A percentile compares a stretch with the other conserved stretches of the same genome.
These are phyloP conservation scores for Physcomitrellopsis africana DNA, from an alignment of 225 moss, liverwort and hornwort species.

Conservation along the genomic window DNA sequence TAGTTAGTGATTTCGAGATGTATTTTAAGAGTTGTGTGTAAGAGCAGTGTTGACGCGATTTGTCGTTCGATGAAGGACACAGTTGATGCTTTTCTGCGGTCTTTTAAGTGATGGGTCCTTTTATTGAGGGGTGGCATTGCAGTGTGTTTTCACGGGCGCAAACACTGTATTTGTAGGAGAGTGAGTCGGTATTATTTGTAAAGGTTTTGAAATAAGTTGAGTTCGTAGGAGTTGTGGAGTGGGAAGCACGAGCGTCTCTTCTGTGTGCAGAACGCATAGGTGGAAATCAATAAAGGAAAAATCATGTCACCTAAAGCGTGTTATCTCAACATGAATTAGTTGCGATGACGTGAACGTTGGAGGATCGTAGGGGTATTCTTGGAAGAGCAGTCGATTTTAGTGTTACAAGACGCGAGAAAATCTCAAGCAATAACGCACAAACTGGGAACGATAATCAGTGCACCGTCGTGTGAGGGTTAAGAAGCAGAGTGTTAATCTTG, in stretches of 20 bases:
- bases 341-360: neutral
- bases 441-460: neutral
- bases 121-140: neutral
- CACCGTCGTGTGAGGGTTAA: neutral
- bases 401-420: neutral
- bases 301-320: neutral
- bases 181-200: neutral
- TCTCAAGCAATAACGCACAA: neutral
- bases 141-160: neutral
- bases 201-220: neutral
- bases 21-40: neutral
- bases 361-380: neutral
- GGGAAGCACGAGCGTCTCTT: neutral
- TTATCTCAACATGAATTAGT: neutral
- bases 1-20: slow-evolving; percentile 1
- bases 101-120: neutral
- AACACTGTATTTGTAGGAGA: neutral
- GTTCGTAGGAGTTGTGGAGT: neutral
- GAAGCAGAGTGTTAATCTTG: neutral
- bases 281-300: neutral
- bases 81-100: neutral
- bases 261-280: neutral
- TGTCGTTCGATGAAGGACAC: neutral
- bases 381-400: neutral
- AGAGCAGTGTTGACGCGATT: neutral